Percentiles rank a stretch among this genome's conserved stretches.
phyloP scores from a whole-genome alignment of 2,329 filamentous ascomycete species.

The Herpomyces periplanetae region DNA sequence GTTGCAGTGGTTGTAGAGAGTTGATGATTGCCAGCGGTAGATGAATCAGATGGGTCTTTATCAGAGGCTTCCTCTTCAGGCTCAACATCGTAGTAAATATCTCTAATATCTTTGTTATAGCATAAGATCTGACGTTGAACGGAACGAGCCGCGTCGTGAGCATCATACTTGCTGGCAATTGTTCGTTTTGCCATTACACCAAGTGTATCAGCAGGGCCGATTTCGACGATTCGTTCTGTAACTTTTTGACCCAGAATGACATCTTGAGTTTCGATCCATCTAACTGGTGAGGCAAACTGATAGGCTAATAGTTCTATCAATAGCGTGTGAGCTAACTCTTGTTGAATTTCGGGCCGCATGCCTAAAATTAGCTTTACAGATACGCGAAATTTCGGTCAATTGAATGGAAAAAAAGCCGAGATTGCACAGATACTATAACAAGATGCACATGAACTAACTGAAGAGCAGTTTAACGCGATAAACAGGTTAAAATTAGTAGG shows the following conservation, averaged over 20 bases:
- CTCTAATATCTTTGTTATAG: conserved; percentile 96
- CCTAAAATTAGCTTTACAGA: too few relatives aligned
- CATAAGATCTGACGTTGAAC: conserved; percentile 89
- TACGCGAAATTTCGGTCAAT: too few relatives aligned
- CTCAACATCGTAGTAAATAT: conserved; percentile 97
- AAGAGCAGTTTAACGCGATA: too few relatives aligned
- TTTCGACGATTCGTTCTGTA: conserved; percentile 85
- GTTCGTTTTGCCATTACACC: conserved; percentile 93
- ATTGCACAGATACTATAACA: too few relatives aligned
- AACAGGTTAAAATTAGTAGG: too few relatives aligned
- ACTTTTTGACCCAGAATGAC: conserved; percentile 85
- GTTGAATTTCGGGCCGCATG: conserved; percentile 96
- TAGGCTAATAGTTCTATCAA: conserved; percentile 95
- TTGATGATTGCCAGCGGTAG: too few relatives aligned
- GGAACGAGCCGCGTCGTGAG: conserved; percentile 82
- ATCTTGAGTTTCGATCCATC: conserved; percentile 99
- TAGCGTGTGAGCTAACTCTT: conserved; percentile 90
- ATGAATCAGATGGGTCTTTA: conserved; percentile 7
- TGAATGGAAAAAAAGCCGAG: too few relatives aligned
- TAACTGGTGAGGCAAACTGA: conserved; percentile 88
- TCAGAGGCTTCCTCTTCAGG: conserved; percentile 34
- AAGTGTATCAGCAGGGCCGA: conserved; percentile 80
- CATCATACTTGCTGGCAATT: conserved; percentile 83
- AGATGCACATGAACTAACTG: too few relatives aligned
- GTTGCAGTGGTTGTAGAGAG: too few relatives aligned